Evolutionary conservation across 2,329 filamentous ascomycete species (phyloP), one percentile per base, ranked within the genome.

Genomic region (Nothophaeocryptopus gaeumannii): DNA sequence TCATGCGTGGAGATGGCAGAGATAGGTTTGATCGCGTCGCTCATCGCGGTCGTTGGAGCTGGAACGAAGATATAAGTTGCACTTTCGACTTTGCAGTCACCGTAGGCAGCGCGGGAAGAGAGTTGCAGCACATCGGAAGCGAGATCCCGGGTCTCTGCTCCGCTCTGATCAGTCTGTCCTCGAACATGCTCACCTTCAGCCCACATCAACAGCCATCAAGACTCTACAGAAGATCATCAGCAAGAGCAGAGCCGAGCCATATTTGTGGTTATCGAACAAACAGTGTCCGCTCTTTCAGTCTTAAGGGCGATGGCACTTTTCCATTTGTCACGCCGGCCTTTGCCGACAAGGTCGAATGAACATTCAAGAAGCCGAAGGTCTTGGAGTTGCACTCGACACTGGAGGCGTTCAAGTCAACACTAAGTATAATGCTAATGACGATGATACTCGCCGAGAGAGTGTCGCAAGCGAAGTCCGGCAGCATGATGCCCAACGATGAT

Each of bases 361-460:
- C 46, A 26, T 49, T 49, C 39, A 49, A 49, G 39, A 49, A 49
- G 26, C 26, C 46, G 7, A 49, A 49, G 14, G 46, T 49, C 5
- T 29, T 43, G 30, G 39, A 39, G n/a, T 30, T 43, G 30, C 14
- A 39, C 7, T 49, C 46, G 7, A 49, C 46, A 12, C 13, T 49
- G 39, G 46, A 49, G 20, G 46, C 46, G 8, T 49, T 39, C 33
- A 49, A 49, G n/a, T 49, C 46, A 8, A 49, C 46, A 8, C 15
- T 49, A 12, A 49, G 34, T 30, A 32, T 49, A 2, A 49, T 49
- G 46, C 31, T 49, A 4, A 43, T 31, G 13, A 49, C 46, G 9
- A 49, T 49, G 46, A 14, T 43, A 11, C 46, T 49, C 10, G 46
- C 46, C 33, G 46, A 49, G 15, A 15, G 38, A 1, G 29, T 49